Conservation (phyloP, 192 early-diverging fungal genomes). For the Dissophora globulifera region DNA sequence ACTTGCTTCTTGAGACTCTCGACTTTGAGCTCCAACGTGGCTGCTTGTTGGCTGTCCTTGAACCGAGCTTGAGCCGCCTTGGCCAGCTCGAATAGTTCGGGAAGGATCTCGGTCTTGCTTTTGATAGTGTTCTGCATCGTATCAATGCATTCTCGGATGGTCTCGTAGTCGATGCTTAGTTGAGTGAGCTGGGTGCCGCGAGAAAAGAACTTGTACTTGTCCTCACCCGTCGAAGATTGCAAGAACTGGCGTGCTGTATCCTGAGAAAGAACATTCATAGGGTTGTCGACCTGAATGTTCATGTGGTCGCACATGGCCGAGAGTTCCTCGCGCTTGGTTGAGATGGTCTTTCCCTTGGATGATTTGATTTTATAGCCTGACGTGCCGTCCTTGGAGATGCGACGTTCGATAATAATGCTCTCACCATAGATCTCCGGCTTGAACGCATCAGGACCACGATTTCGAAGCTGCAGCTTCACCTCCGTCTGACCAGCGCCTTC, state of each 20-base stretch:
- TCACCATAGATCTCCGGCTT: slow-evolving; percentile 84
- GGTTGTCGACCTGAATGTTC: slow-evolving; percentile 93
- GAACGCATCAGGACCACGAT: slow-evolving; percentile 88
- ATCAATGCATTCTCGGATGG: slow-evolving; percentile 67
- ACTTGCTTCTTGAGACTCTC: slow-evolving; percentile 72
- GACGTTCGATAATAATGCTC: slow-evolving; percentile 84
- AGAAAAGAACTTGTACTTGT: slow-evolving; percentile 94
- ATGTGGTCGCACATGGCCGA: slow-evolving; percentile 86
- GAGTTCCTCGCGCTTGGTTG: slow-evolving; percentile 87
- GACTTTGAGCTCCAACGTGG: slow-evolving; percentile 65
- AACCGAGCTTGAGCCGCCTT: slow-evolving; percentile 72
- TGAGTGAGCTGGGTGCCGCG: slow-evolving; percentile 88
- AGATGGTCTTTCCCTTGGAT: slow-evolving; percentile 69
- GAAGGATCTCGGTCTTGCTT: slow-evolving; percentile 72
- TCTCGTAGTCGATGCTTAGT: slow-evolving; percentile 77
- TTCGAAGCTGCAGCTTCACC: slow-evolving; percentile 80
- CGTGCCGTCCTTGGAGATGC: slow-evolving; percentile 68
- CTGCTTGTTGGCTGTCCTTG: slow-evolving; percentile 73
- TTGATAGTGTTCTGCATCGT: slow-evolving; percentile 62
- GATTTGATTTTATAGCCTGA: slow-evolving; percentile 85
- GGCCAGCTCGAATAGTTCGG: slow-evolving; percentile 75
- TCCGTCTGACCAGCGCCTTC: slow-evolving; percentile 77
- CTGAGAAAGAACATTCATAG: slow-evolving; percentile 92
- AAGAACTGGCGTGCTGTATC: slow-evolving; percentile 94
- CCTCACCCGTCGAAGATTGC: slow-evolving; percentile 78